These are phyloP conservation scores for Canna indica DNA, from an alignment of 176 grass and related monocot species.

Conservation along the genomic window DNA sequence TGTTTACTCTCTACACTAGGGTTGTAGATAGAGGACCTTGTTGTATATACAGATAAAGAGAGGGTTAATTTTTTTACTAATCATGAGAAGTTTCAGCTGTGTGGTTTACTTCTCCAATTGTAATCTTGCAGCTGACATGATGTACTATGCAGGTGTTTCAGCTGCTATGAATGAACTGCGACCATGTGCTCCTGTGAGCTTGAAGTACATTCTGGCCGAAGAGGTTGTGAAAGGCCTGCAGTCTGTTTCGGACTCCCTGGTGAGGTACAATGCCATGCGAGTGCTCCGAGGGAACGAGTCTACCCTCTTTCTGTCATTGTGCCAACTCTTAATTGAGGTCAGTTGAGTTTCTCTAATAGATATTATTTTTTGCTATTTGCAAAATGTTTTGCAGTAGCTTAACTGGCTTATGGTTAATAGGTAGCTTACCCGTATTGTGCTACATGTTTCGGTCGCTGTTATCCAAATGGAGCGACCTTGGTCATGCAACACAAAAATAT, in stretches of 20 bases:
- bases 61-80: background rate
- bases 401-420: slow-evolving; percentile 25
- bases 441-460: slow-evolving; percentile 81
- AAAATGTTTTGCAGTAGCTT: background rate
- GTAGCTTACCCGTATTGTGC: slow-evolving; percentile 64
- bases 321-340: slow-evolving; percentile 86
- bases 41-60: background rate
- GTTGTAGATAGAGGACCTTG: background rate
- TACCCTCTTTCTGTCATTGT: slow-evolving; percentile 74
- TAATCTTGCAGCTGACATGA: slow-evolving; percentile 16
- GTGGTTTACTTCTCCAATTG: too few species aligned
- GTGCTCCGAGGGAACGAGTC: slow-evolving; percentile 90
- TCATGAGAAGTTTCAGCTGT: background rate
- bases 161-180: slow-evolving; percentile 92
- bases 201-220: slow-evolving; percentile 69
- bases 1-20: background rate
- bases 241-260: slow-evolving; percentile 77
- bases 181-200: slow-evolving; percentile 76
- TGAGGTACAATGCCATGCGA: slow-evolving; percentile 91
- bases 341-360: slow-evolving; percentile 10
- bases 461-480: slow-evolving; percentile 65
- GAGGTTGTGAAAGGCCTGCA: slow-evolving; percentile 79
- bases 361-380: background rate
- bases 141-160: slow-evolving; percentile 62
- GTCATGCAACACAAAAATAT: slow-evolving; percentile 48